phyloP scores from a whole-genome alignment of 169 alveolate species.

The Prorocentrum cordatum region DNA sequence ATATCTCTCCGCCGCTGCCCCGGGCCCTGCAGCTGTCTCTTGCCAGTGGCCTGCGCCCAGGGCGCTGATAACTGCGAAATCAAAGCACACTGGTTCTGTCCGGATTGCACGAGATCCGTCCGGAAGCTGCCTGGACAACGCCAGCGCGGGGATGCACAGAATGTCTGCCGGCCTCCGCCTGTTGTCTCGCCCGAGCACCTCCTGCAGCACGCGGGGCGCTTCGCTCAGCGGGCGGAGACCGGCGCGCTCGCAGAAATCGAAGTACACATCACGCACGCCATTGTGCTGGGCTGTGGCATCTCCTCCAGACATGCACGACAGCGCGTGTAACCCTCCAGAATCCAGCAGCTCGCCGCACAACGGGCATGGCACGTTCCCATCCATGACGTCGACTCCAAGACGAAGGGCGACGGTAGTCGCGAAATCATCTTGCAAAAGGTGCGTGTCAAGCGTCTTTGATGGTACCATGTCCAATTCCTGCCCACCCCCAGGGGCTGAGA shows the following conservation, averaged over 20 bases:
- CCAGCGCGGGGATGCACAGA: background rate
- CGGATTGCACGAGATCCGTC: too few species aligned
- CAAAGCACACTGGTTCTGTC: too few species aligned
- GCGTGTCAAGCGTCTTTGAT: background rate
- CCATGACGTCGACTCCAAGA: constrained; percentile 15
- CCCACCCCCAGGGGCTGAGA: background rate
- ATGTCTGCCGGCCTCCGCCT: background rate
- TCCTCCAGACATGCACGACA: constrained; percentile 2
- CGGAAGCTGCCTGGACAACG: too few species aligned
- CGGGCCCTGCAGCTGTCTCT: too few species aligned
- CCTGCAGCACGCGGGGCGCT: background rate
- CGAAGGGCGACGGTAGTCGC: background rate
- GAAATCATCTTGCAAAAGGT: background rate
- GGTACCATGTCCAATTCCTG: background rate
- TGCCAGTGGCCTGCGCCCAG: too few species aligned
- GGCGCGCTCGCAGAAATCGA: background rate
- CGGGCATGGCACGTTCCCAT: constrained; percentile 9
- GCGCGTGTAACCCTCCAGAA: constrained; percentile 5
- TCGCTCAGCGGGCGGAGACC: background rate
- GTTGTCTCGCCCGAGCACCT: too few species aligned
- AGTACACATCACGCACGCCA: background rate
- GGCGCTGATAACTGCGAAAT: too few species aligned
- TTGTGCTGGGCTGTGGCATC: background rate
- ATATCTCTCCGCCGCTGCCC: too few species aligned
- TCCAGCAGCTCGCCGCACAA: background rate